Percentiles rank a stretch among this genome's conserved stretches.
Conservation (phyloP, 1,284 basidiomycete genomes). For the Coniophora puteana region DNA sequence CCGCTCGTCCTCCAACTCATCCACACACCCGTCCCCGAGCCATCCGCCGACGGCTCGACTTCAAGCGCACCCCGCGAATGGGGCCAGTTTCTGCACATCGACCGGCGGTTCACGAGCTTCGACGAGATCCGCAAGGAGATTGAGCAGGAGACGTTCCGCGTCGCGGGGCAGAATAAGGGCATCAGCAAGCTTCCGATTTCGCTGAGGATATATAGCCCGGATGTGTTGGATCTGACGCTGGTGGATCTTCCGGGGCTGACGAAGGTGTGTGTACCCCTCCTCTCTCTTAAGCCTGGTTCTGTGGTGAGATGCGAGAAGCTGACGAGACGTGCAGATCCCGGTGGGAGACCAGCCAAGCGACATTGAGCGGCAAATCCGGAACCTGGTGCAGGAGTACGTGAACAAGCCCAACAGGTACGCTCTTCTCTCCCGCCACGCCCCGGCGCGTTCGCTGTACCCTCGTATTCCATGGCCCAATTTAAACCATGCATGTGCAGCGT, state of each 20-base stretch:
- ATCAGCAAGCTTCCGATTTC: slow-evolving; percentile 95
- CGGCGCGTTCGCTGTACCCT: not conserved
- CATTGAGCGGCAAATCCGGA: slow-evolving; percentile 96
- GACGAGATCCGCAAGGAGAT: slow-evolving; percentile 94
- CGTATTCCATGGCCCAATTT: slow-evolving; percentile 7
- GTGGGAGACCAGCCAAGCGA: slow-evolving; percentile 91
- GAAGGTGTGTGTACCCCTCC: slow-evolving; percentile 57
- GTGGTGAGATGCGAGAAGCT: slow-evolving; percentile 2
- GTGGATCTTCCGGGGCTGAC: slow-evolving; percentile 97
- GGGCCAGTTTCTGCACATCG: slow-evolving; percentile 95
- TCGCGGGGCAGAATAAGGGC: slow-evolving; percentile 99
- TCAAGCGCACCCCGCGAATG: slow-evolving; percentile 68
- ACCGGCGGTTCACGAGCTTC: slow-evolving; percentile 96
- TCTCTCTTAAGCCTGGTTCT: no score
- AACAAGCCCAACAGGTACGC: slow-evolving; percentile 92
- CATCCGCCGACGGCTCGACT: slow-evolving; percentile 29
- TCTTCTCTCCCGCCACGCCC: not conserved
- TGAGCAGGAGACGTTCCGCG: slow-evolving; percentile 95
- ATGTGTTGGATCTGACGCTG: slow-evolving; percentile 92
- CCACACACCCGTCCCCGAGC: slow-evolving; percentile 68
- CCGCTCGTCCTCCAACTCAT: slow-evolving; percentile 95
- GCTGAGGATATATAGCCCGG: slow-evolving; percentile 91
- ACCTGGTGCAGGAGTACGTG: slow-evolving; percentile 91
- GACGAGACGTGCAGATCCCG: slow-evolving; percentile 59
- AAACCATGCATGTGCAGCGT: slow-evolving; percentile 76